phyloP scores from a whole-genome alignment of 805 yeast species.

The Yarrowia bubula region DNA sequence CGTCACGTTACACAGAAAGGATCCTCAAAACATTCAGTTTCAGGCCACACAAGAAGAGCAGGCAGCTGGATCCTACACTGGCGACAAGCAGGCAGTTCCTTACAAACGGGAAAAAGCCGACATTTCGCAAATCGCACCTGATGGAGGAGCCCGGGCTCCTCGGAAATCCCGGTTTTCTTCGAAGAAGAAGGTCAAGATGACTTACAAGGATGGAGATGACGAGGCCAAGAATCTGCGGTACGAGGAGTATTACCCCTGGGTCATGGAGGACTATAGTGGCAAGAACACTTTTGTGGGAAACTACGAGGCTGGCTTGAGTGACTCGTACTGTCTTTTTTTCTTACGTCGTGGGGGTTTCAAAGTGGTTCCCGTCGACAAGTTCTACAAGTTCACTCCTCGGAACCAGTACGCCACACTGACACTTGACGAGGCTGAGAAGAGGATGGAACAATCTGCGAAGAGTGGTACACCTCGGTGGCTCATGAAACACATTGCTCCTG shows the following conservation, averaged over 20 bases:
- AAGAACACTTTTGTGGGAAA: conserved; percentile 92
- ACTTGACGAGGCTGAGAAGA: conserved; percentile 92
- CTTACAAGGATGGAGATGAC: conserved; percentile 70
- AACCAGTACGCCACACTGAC: conserved; percentile 92
- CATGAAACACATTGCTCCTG: conserved; percentile 82
- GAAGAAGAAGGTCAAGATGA: conserved; percentile 68
- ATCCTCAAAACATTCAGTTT: conserved; percentile 86
- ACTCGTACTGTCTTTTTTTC: conserved; percentile 76
- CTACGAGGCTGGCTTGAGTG: conserved; percentile 88
- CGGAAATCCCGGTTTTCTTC: conserved; percentile 49
- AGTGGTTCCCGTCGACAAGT: conserved; percentile 93
- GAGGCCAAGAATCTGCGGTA: conserved; percentile 79
- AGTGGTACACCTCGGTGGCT: conserved; percentile 89
- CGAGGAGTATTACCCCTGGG: conserved; percentile 98
- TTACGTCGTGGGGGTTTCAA: conserved; percentile 85
- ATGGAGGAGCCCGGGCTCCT: conserved; percentile 78
- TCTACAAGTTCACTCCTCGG: conserved; percentile 88
- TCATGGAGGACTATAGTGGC: conserved; percentile 93
- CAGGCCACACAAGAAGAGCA: conserved; percentile 62
- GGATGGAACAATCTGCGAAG: conserved; percentile 67
- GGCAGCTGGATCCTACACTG: conserved; percentile 32
- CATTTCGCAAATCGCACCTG: conserved; percentile 70
- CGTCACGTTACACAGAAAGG: conserved; percentile 85
- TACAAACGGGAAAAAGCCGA: conserved; percentile 40
- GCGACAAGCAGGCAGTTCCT: conserved; percentile 29